phyloP scores from a whole-genome alignment of 2,329 filamentous ascomycete genomes.

The Cladobotryum protrusum region DNA sequence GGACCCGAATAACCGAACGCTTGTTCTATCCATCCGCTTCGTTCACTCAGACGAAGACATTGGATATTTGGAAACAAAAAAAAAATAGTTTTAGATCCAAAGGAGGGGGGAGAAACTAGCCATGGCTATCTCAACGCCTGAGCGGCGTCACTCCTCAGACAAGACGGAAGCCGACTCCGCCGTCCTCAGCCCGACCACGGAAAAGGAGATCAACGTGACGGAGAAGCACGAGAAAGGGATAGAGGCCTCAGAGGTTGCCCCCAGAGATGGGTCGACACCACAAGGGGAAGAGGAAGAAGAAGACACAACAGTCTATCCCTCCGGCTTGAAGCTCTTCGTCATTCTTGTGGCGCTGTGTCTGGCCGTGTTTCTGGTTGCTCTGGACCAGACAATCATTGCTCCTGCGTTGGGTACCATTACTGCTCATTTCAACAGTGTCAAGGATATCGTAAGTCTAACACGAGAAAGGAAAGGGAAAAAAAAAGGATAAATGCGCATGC shows the following conservation, averaged over 20 bases:
- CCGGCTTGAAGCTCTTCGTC: conserved; percentile 32
- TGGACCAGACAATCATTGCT: conserved; percentile 48
- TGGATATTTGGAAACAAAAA: too few species aligned
- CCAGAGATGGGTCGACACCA: not conserved
- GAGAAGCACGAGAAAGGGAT: not conserved
- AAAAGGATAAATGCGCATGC: not conserved
- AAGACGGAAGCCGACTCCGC: conserved; percentile 26
- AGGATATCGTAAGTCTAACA: conserved; percentile 36
- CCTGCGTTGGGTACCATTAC: conserved; percentile 49
- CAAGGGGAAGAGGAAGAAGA: conserved; percentile 3
- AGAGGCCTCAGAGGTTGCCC: not conserved
- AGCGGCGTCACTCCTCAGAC: conserved; percentile 21
- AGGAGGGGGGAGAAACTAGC: not conserved
- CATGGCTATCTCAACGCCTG: not conserved
- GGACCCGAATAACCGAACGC: too few species aligned
- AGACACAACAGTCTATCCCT: conserved; percentile 29
- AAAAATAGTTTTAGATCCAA: too few species aligned
- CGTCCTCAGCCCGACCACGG: conserved; percentile 14
- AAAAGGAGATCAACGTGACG: conserved; percentile 3
- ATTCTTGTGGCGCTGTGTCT: conserved; percentile 40
- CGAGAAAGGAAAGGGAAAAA: not conserved
- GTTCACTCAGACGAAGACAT: too few species aligned
- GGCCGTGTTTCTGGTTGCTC: conserved; percentile 43
- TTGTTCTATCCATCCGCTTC: too few species aligned
- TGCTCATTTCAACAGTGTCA: conserved; percentile 35